Percentiles rank a stretch among this genome's conserved stretches.
Conservation (phyloP, 495 filamentous ascomycete genomes). For the Aspergillus ellipticus region DNA sequence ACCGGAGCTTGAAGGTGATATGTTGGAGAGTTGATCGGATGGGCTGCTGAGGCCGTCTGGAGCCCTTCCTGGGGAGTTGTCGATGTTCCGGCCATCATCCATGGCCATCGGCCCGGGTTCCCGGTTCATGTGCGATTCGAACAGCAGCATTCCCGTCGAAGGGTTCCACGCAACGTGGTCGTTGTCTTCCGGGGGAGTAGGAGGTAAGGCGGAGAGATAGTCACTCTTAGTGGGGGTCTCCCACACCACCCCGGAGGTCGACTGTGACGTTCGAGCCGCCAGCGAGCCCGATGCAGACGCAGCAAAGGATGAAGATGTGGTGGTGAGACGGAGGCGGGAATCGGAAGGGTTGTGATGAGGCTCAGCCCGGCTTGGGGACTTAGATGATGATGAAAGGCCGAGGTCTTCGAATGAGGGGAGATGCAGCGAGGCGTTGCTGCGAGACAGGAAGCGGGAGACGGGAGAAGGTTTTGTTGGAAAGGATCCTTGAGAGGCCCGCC, state of each 20-base stretch:
- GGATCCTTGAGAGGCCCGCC: slow-evolving; percentile 42
- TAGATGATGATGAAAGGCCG: slow-evolving; percentile 22
- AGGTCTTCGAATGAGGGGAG: slow-evolving; percentile 42
- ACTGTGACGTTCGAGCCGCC: slow-evolving; percentile 23
- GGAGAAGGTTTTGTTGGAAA: slow-evolving; percentile 36
- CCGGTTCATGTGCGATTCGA: slow-evolving; percentile 28
- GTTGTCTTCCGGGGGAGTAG: slow-evolving; percentile 45
- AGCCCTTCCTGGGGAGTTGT: slow-evolving; percentile 24
- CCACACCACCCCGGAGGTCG: slow-evolving; percentile 25
- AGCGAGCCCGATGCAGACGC: slow-evolving; percentile 39
- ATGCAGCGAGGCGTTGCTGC: slow-evolving; percentile 34
- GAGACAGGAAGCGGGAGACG: slow-evolving; percentile 40
- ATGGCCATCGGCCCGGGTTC: slow-evolving; percentile 30
- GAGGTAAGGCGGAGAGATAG: slow-evolving; percentile 36
- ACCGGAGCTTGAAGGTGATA: slow-evolving; percentile 34
- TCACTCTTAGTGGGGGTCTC: slow-evolving; percentile 29
- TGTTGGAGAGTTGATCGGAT: slow-evolving; percentile 33
- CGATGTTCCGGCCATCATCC: slow-evolving; percentile 36
- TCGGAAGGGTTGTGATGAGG: slow-evolving; percentile 35
- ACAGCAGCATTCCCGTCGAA: slow-evolving; percentile 32
- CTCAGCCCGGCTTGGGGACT: slow-evolving; percentile 24
- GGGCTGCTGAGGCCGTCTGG: slow-evolving; percentile 33
- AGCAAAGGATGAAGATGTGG: slow-evolving; percentile 30
- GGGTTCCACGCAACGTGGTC: slow-evolving; percentile 39
- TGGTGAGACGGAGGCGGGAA: slow-evolving; percentile 36